A percentile compares a stretch with the other conserved stretches of the same genome.
phyloP scores from a whole-genome alignment of 768 basidiomycete species.

The Mycena metata region DNA sequence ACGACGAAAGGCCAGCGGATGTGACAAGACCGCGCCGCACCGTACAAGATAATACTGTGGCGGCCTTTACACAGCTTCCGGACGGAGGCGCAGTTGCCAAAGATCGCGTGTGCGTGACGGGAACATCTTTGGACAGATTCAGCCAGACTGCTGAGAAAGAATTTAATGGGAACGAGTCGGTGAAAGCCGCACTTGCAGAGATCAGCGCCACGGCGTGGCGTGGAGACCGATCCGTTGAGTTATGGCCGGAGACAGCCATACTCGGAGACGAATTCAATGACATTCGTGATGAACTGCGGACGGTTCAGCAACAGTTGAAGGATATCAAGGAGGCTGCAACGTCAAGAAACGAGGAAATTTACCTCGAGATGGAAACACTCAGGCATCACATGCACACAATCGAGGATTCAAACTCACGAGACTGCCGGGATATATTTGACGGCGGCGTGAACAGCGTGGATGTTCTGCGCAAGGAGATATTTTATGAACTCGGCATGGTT shows the following conservation, averaged over 20 bases:
- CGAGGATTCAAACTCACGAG: not conserved
- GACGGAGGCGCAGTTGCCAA: slow-evolving; percentile 2
- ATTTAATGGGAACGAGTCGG: not conserved
- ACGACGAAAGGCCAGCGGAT: not conserved
- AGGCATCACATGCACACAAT: not conserved
- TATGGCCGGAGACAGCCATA: slow-evolving; percentile 1
- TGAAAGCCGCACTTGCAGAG: not conserved
- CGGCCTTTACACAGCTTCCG: not conserved
- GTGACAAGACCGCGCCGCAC: not conserved
- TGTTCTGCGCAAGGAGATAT: slow-evolving; percentile 2
- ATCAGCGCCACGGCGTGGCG: not conserved
- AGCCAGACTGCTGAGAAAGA: not conserved
- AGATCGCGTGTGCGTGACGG: not conserved
- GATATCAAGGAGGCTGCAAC: slow-evolving; percentile 1
- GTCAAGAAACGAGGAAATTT: not conserved
- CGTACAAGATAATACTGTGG: not conserved
- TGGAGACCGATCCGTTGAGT: not conserved
- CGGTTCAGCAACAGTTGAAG: not conserved
- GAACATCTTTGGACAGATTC: not conserved
- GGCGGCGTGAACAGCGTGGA: not conserved
- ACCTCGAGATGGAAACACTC: slow-evolving; percentile 12
- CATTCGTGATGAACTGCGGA: not conserved
- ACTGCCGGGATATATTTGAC: not conserved
- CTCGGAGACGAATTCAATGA: not conserved
- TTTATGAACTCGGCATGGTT: slow-evolving; percentile 5